A percentile compares a stretch with the other conserved stretches of the same genome.
phyloP scores from a whole-genome alignment of 139 green algal genomes.

The Microglena sp. region DNA sequence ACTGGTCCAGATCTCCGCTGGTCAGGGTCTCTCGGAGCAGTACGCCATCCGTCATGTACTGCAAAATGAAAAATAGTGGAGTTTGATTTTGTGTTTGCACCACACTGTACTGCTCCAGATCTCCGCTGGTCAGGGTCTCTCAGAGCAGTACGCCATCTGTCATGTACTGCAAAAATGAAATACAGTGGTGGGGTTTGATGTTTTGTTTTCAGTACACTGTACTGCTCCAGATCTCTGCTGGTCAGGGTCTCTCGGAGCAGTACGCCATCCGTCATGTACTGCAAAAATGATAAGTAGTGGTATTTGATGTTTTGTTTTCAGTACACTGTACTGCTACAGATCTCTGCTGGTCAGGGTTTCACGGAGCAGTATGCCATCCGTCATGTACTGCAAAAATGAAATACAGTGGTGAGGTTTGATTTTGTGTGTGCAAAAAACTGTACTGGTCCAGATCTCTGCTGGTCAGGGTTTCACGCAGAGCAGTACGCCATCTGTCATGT shows the following conservation, averaged over 20 bases:
- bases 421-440: conserved; percentile 25
- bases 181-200: no score
- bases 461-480: neutral
- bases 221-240: conserved; percentile 27
- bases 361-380: conserved; percentile 45
- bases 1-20: conserved; percentile 31
- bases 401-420: no score
- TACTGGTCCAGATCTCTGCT: neutral
- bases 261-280: conserved; percentile 88
- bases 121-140: conserved; percentile 70
- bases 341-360: neutral
- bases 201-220: conserved; percentile 37
- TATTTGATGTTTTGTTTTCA: no score
- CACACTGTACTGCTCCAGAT: conserved; percentile 30
- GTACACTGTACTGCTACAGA: conserved; percentile 11
- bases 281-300: neutral
- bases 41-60: conserved; percentile 90
- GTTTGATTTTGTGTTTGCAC: no score
- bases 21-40: conserved; percentile 89
- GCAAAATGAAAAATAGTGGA: neutral
- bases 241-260: conserved; percentile 87
- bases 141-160: conserved; percentile 91
- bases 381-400: conserved; percentile 42
- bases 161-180: conserved; percentile 57
- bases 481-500: conserved; percentile 58